Conservation (phyloP, 345 rosid species). For the Eucalyptus tenuipes region DNA sequence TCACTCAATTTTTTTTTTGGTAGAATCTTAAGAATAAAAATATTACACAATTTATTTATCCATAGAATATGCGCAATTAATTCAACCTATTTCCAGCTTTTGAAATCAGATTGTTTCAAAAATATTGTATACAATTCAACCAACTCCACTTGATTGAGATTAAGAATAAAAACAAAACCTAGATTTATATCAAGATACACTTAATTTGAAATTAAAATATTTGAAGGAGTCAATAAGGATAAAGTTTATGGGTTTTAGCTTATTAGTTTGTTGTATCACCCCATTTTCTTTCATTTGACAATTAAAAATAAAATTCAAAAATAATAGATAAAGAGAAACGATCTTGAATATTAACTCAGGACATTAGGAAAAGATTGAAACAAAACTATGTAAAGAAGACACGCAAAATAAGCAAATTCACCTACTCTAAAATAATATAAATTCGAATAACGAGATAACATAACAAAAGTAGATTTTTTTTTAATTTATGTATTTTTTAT, state of each 20-base stretch:
- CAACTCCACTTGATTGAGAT: background rate
- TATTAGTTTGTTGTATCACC: background rate
- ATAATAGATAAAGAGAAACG: background rate
- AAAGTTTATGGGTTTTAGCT: background rate
- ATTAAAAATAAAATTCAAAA: too few relatives aligned
- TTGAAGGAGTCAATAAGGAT: background rate
- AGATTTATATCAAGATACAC: background rate
- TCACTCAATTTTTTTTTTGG: too few relatives aligned
- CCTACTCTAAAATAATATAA: background rate
- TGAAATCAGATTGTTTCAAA: background rate
- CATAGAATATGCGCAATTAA: background rate
- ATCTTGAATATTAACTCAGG: background rate
- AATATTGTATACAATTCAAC: background rate
- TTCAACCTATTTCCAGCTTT: background rate
- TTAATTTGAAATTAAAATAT: too few relatives aligned
- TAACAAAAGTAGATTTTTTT: too few relatives aligned
- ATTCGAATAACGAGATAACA: too few relatives aligned
- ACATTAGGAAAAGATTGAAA: background rate
- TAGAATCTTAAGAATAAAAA: background rate
- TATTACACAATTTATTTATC: background rate
- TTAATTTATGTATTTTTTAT: too few relatives aligned
- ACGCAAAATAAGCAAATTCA: background rate
- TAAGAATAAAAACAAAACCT: background rate
- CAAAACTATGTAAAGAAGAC: background rate
- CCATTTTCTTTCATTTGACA: background rate